These are phyloP conservation scores for Mucor piriformis DNA, from an alignment of 371 early-diverging fungal genomes.

Conservation along the genomic window DNA sequence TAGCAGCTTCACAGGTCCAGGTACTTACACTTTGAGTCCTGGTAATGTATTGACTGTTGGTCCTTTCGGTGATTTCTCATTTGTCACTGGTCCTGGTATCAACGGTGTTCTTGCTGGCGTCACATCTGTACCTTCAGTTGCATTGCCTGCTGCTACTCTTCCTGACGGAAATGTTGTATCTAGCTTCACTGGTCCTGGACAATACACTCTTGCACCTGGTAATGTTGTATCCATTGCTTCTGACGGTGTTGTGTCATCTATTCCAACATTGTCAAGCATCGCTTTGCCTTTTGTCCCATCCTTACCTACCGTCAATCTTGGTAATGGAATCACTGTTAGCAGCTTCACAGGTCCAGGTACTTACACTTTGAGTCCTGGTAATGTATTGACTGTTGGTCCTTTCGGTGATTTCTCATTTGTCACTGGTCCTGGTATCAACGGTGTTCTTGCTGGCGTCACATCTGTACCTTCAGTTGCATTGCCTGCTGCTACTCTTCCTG, in stretches of 20 bases:
- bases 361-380: neutral
- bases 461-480: neutral
- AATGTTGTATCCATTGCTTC: conserved; percentile 1
- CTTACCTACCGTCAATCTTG: neutral
- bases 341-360: neutral
- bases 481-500: neutral
- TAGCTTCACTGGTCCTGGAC: neutral
- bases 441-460: neutral
- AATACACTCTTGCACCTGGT: neutral
- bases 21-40: conserved; percentile 6
- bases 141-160: conserved; percentile 2
- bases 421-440: conserved; percentile 2
- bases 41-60: conserved; percentile 7
- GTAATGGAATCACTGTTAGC: neutral
- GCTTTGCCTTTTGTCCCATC: neutral
- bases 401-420: neutral
- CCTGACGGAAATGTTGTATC: neutral
- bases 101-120: neutral
- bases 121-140: neutral
- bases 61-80: neutral
- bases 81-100: neutral
- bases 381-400: neutral
- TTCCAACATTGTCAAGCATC: neutral
- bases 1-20: neutral
- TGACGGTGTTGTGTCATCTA: neutral